These are phyloP conservation scores for Yarrowia sp. DNA, from an alignment of 805 yeast species.

Conservation along the genomic window DNA sequence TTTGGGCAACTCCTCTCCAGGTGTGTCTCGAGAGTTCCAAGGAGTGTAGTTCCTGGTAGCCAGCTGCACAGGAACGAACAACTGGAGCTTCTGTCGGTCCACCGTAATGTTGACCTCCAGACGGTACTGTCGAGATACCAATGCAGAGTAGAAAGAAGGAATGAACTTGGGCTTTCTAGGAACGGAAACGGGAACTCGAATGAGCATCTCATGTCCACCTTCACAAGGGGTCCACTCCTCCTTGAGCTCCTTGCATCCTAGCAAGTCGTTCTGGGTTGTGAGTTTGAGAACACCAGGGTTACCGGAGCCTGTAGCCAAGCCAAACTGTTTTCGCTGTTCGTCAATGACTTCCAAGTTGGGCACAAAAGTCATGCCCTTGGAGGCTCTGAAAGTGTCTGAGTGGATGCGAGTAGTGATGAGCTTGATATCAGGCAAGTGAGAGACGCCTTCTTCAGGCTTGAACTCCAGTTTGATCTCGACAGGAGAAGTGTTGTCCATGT, in stretches of 20 bases:
- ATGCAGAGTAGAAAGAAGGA: conserved; percentile 24
- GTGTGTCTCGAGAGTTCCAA: conserved; percentile 10
- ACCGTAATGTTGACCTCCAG: conserved; percentile 7
- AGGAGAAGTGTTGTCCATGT: conserved; percentile 5
- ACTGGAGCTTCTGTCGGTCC: conserved; percentile 1
- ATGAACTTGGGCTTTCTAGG: conserved; percentile 25
- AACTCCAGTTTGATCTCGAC: conserved; percentile 23
- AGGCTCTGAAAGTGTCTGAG: conserved; percentile 23
- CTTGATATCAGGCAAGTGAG: not conserved
- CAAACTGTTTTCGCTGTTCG: conserved; percentile 17
- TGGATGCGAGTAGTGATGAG: conserved; percentile 20
- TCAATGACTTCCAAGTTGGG: conserved; percentile 21
- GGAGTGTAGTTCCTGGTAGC: conserved; percentile 24
- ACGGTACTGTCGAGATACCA: conserved; percentile 25
- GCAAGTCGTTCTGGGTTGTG: conserved; percentile 10
- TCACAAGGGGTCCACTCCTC: not conserved
- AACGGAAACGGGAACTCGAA: not conserved
- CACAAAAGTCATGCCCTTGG: conserved; percentile 21
- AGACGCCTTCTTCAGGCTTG: conserved; percentile 7
- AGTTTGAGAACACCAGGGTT: conserved; percentile 2
- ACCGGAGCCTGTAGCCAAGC: not conserved
- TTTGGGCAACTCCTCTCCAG: conserved; percentile 24
- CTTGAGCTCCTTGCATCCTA: conserved; percentile 17
- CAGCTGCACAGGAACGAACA: conserved; percentile 23
- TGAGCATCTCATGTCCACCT: not conserved